Conservation (phyloP, 768 basidiomycete species). For the Mycena latifolia region DNA sequence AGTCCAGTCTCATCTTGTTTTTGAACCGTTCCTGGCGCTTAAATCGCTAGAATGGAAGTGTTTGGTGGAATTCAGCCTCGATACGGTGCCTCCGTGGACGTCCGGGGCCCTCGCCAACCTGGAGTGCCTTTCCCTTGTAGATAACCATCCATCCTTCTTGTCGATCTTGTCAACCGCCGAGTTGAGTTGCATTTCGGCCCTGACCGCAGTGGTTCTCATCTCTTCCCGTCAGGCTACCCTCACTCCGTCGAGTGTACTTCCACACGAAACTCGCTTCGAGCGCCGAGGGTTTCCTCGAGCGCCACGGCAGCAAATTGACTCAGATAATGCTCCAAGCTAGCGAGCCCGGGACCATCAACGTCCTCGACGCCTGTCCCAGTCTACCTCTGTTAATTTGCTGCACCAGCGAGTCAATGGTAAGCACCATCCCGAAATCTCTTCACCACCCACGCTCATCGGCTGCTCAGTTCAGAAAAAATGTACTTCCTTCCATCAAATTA, state of each 20-base stretch:
- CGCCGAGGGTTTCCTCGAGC: conserved; percentile 5
- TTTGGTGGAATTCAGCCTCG: conserved; percentile 8
- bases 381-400: conserved; percentile 9
- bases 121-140: conserved; percentile 26
- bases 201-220: not conserved
- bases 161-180: conserved; percentile 4
- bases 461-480: too few relatives aligned
- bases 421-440: not conserved
- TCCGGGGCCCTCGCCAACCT: conserved; percentile 1
- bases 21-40: conserved; percentile 18
- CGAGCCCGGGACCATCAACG: conserved; percentile 1
- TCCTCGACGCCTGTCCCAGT: conserved; percentile 17
- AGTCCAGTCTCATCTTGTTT: conserved; percentile 5
- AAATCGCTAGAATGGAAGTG: conserved; percentile 26
- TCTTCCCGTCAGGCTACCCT: conserved; percentile 10
- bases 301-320: conserved; percentile 16
- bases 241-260: conserved; percentile 27
- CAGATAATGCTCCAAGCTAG: not conserved
- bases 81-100: not conserved
- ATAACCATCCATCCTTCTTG: conserved; percentile 21
- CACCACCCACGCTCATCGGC: too few relatives aligned
- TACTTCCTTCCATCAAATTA: not conserved
- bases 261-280: not conserved
- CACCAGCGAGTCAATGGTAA: not conserved
- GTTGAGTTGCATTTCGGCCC: conserved; percentile 10